Evolutionary conservation across 306 rosid genomes (phyloP), one percentile per base, ranked within the genome.

Genomic region (Parietaria judaica): DNA sequence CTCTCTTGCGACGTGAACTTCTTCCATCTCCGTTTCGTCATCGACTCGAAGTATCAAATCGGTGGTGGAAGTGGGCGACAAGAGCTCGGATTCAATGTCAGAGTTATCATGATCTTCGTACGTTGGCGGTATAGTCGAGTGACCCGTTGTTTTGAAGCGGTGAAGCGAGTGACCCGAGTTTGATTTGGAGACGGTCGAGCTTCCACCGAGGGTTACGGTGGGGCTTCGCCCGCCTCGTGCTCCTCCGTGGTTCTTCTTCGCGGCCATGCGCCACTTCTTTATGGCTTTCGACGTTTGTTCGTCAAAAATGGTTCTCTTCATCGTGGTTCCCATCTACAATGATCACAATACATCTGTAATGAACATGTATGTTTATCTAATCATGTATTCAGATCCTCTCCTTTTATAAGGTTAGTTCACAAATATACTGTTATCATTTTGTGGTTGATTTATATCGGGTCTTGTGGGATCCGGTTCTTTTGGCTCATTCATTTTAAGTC

Each of bases 251-350:
- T 80, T 88, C 83, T 83, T 88, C 71, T 88, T 83, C 65, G 51
- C 98, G n/a, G 68, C 74, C 69, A 58, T 79, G 65, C 64, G 91
- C 98, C 98, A 91, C 66, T 84, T 80, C 80, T 75, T 84, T 3
- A 91, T 69, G 7, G 98, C 98, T 74, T 67, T 82, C 1, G 86
- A 75, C 71, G 98, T 91, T 64, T 91, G 95, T 62, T 85, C 96
- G 35, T 91, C 96, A 56, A 91, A 91, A 64, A 91, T 79, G 57
- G 96, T 76, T 54, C 15, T 77, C 60, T 91, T 91, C 95, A 88
- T 81, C 51, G 73, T 39, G 12, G 98, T 75, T 48, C 98, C 98
- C 96, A 91, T 91, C 98, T 91, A 78, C 78, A 74, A 36, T 7
- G 2, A 48, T 61, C 53, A 14, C 3, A 60, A 54, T 47, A 34